Base-by-base conservation (phyloP, 2,329 filamentous ascomycete species). In the Arthroderma sp. region DNA sequence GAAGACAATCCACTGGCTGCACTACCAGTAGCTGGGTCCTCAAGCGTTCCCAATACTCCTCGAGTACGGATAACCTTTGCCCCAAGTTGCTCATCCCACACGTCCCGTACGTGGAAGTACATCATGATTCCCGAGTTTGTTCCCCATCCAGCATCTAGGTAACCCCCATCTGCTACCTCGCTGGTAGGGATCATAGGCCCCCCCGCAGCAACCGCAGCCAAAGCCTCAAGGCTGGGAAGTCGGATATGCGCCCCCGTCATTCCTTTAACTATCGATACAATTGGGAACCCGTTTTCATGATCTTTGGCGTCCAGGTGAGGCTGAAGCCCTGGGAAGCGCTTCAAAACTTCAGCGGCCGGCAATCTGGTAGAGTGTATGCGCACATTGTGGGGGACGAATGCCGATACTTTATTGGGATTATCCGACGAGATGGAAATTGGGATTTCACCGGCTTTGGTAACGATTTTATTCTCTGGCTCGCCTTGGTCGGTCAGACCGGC, bases 211-310 rank as follows among this genome's bases (percentile, higher is more conserved):
- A 60, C 54, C 4, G 56, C 54, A 4, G 64, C 69, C 11, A 89
- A 68, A 5, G 73, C 69, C 29, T 77, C 76, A 6, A 85, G 61
- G 44, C 69, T 71, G 0, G 74, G 68, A 22, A 91, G 66, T 51
- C 38, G 40, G 28, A 62, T 50, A 6, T 61, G 54, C 5, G 54
- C 54, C 37, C 58, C 60, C 1, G 75, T 76, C 80, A 88, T 83
- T 40, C 83, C 84, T 38, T 77, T 77, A 33, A 88, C 83, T 36
- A 86, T 75, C 51, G 74, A 79, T 43, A 78, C 71, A 9, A 75
- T 55, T 8, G 74, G 71, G 5, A 72, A 66, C 4, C 61, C 59
- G 28, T 50, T 51, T 11, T 40, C 48, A 30, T 53, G 41, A 8
- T 50, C 49, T 1, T 49, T 48, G 15, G 51, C 48, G 8, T 56